Base-by-base conservation (phyloP, 2,329 filamentous ascomycete genomes). In the Diplodia scrobiculata region DNA sequence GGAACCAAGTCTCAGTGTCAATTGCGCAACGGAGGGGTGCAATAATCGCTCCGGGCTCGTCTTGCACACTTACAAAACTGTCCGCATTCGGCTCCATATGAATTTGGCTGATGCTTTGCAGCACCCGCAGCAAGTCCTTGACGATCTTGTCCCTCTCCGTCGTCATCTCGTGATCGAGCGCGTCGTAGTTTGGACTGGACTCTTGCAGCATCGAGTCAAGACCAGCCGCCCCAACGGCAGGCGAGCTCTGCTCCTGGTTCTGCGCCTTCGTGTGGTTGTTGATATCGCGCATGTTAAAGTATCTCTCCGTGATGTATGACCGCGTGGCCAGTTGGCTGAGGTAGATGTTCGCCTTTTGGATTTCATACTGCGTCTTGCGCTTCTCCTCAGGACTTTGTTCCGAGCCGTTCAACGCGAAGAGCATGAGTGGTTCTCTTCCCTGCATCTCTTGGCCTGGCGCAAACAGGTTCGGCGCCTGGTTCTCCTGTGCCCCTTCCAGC, bases 301-400 rank as follows among this genome's bases (percentile, higher is more conserved):
- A 96, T 69, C 92, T 89, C 75, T 96, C 91, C 0, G 96, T 91
- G 66, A 94, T 87, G 74, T 92, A 93, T 0, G 91, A 94, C 27
- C 92, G 85, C 0, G 91, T 96, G 2, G 89, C 88, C 10, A 97
- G 81, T 72, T 92, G 89, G 5, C 89, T 94, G 1, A 89, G 87
- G 73, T 94, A 92, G 47, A 97, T 91, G 75, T 96, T 96, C 6
- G 91, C 91, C 75, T 96, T 96, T 75, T 96, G 92, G 34, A 97
- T 95, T 77, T 96, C 92, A 70, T 89, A 92, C 73, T 95, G 91
- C 4, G 92, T 79, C 34, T 73, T 72, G 45, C 79, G 76, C 5
- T 80, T 77, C 47, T 79, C 73, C 67, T 80, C 79, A 1, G 74
- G 72, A 21, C 19, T 51, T 25, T 60, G 54, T n/a, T 66, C 55